Conservation (phyloP, 257 asterid species). For the Solanum appendiculatum region DNA sequence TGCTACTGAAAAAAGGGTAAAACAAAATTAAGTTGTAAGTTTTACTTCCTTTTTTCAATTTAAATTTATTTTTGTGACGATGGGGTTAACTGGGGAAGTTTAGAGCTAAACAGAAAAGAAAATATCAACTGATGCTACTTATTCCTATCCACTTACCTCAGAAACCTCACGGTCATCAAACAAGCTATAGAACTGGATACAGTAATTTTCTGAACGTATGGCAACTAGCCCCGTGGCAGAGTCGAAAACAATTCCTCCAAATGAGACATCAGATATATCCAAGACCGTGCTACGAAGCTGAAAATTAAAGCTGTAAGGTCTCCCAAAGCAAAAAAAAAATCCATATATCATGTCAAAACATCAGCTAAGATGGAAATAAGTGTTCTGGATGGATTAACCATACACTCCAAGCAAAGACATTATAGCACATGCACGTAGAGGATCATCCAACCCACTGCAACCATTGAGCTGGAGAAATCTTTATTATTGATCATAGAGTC, state of each 20-base stretch:
- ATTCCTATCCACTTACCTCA: constrained; percentile 45
- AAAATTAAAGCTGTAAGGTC: constrained; percentile 9
- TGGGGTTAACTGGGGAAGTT: not conserved
- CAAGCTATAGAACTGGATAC: constrained; percentile 74
- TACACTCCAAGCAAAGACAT: not conserved
- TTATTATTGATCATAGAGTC: not conserved
- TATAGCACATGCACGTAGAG: not conserved
- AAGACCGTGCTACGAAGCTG: constrained; percentile 61
- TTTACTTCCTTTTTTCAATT: not conserved
- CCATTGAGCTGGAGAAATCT: not conserved
- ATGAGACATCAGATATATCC: constrained; percentile 35
- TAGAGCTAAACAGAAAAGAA: not conserved
- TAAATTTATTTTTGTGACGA: not conserved
- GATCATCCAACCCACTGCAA: not conserved
- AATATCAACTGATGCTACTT: constrained; percentile 1
- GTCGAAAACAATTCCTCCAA: constrained; percentile 42
- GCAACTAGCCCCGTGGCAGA: constrained; percentile 56
- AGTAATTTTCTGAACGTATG: constrained; percentile 71
- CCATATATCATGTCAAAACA: not conserved
- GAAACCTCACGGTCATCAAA: constrained; percentile 81
- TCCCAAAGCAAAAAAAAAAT: not conserved
- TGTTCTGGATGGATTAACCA: not conserved
- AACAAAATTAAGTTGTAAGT: not conserved
- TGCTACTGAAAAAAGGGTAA: not conserved
- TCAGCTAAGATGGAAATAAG: not conserved